phyloP scores from a whole-genome alignment of 371 early-diverging fungal genomes.

The Mortierella sp. region DNA sequence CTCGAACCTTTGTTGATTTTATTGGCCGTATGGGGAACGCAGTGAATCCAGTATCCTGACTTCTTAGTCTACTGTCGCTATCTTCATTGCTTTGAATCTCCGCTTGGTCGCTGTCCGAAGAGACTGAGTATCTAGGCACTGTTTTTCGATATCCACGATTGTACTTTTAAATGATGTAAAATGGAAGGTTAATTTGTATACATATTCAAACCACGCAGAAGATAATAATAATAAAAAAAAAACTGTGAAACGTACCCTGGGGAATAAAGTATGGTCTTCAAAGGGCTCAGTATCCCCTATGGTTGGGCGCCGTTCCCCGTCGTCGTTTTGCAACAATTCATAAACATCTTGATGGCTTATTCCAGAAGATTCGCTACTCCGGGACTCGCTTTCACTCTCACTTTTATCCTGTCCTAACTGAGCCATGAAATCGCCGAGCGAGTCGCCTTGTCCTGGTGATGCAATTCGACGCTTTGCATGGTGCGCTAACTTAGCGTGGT shows the following conservation, averaged over 20 bases:
- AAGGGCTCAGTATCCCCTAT: constrained; percentile 14
- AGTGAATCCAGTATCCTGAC: background rate
- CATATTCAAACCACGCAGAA: background rate
- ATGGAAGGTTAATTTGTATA: background rate
- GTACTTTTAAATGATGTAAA: background rate
- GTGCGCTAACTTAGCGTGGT: constrained; percentile 21
- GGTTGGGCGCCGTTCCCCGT: background rate
- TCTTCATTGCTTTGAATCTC: background rate
- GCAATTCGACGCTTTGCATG: constrained; percentile 43
- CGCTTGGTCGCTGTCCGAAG: constrained; percentile 5
- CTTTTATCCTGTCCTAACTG: constrained; percentile 30
- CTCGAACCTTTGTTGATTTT: background rate
- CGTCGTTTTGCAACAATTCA: background rate
- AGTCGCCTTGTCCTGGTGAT: constrained; percentile 7
- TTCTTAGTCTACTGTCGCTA: background rate
- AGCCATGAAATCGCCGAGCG: constrained; percentile 36
- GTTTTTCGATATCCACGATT: background rate
- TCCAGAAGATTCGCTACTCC: background rate
- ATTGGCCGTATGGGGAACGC: background rate
- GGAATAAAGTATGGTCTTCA: background rate
- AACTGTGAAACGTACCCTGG: background rate
- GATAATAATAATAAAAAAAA: too few relatives aligned
- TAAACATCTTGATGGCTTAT: background rate
- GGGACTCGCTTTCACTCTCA: constrained; percentile 25
- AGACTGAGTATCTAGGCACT: background rate